Evolutionary conservation across 768 basidiomycete species (phyloP).

Genomic region (Crassisporium funariophilum): DNA sequence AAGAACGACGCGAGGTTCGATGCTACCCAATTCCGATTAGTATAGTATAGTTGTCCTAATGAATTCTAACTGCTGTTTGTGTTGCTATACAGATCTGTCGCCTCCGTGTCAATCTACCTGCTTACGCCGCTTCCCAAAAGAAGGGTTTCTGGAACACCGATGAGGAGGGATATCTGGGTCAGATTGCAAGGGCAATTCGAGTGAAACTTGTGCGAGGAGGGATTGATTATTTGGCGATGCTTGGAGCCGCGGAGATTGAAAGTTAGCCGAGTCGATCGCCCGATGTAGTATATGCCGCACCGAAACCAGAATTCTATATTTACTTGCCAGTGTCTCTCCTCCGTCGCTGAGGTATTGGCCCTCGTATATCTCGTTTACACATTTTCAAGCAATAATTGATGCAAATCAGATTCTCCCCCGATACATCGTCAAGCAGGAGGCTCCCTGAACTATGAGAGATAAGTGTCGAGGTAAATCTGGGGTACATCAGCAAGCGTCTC

Average conservation of each 20-base stretch:
- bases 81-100: too few species aligned
- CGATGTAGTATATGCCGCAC: slow-evolving; percentile 28
- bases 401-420: background rate
- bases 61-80: background rate
- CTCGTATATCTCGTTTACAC: background rate
- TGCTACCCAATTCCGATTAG: slow-evolving; percentile 5
- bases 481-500: slow-evolving; percentile 9
- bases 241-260: slow-evolving; percentile 20
- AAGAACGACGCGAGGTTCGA: slow-evolving; percentile 13
- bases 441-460: background rate
- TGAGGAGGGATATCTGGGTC: background rate
- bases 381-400: background rate
- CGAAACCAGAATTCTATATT: slow-evolving; percentile 25
- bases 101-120: too few species aligned
- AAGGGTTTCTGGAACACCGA: too few species aligned
- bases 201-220: slow-evolving; percentile 2
- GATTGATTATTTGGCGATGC: slow-evolving; percentile 10
- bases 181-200: background rate
- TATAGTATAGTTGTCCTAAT: background rate
- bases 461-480: slow-evolving; percentile 6
- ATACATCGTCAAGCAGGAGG: background rate
- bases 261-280: slow-evolving; percentile 20
- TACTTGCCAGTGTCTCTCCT: slow-evolving; percentile 12
- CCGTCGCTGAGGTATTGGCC: slow-evolving; percentile 2
- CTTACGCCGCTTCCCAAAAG: too few species aligned